Evolutionary conservation across 495 filamentous ascomycete genomes (phyloP).

Genomic region (Podospora pseudopauciseta): DNA sequence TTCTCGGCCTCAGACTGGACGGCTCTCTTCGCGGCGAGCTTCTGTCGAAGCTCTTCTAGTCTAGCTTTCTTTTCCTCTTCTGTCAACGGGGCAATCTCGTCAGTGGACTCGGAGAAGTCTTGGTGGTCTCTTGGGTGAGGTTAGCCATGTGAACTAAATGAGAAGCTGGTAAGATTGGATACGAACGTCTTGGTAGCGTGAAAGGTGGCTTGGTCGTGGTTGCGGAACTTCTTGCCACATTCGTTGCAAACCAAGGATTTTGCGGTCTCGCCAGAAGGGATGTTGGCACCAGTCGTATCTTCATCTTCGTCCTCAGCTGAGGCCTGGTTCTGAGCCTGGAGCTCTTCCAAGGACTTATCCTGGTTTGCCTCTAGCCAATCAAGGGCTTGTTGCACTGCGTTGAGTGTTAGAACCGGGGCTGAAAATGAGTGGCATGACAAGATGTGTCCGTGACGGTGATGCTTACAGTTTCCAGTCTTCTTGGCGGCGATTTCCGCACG

Average conservation of each 20-base stretch:
- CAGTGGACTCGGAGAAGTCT: conserved; percentile 91
- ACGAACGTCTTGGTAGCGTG: conserved; percentile 80
- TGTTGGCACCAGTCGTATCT: conserved; percentile 49
- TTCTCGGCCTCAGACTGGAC: conserved; percentile 71
- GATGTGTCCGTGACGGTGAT: not conserved
- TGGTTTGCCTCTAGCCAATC: conserved; percentile 92
- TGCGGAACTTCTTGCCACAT: conserved; percentile 86
- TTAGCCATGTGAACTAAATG: not conserved
- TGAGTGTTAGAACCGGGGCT: conserved; percentile 12
- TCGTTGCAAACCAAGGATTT: conserved; percentile 72
- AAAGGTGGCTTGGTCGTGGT: conserved; percentile 74
- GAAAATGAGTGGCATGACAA: not conserved
- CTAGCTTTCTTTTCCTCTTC: conserved; percentile 84
- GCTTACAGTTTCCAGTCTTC: conserved; percentile 70
- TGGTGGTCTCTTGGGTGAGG: conserved; percentile 55
- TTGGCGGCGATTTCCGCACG: conserved; percentile 77
- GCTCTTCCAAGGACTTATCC: conserved; percentile 75
- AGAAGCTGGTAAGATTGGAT: not conserved
- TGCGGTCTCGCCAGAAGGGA: conserved; percentile 53
- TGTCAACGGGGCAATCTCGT: conserved; percentile 84
- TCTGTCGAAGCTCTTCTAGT: conserved; percentile 69
- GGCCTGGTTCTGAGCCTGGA: conserved; percentile 43
- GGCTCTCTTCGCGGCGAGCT: conserved; percentile 69
- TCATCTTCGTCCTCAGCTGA: conserved; percentile 39
- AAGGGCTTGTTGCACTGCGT: conserved; percentile 76